These are phyloP conservation scores for Smittium mucronatum DNA, from an alignment of 371 early-diverging fungal genomes.

Conservation along the genomic window DNA sequence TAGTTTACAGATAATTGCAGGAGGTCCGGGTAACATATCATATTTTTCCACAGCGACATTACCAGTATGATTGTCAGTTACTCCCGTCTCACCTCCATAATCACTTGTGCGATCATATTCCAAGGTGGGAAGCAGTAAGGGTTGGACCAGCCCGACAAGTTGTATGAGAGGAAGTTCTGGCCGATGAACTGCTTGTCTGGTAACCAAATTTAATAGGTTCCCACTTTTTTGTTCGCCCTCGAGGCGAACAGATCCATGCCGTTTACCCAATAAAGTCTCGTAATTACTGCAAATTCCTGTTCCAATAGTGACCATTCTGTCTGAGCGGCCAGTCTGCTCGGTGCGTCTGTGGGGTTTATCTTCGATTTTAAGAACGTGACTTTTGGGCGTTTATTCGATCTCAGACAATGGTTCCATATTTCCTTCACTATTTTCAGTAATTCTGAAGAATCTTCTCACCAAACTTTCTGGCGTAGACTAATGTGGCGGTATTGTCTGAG, in stretches of 20 bases:
- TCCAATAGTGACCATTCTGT: neutral
- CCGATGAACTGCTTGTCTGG: neutral
- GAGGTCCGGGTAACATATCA: neutral
- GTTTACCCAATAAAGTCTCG: neutral
- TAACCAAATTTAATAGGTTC: neutral
- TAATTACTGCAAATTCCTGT: neutral
- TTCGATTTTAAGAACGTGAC: neutral
- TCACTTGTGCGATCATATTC: neutral
- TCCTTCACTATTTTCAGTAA: neutral
- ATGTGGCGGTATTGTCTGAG: conserved; percentile 4
- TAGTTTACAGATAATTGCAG: neutral
- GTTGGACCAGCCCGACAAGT: neutral
- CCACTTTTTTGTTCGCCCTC: neutral
- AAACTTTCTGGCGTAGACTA: conserved; percentile 6
- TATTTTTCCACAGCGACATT: neutral
- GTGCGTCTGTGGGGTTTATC: neutral
- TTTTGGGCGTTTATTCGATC: neutral
- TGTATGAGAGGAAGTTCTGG: neutral
- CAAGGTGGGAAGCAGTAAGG: neutral
- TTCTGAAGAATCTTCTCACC: neutral
- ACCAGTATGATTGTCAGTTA: neutral
- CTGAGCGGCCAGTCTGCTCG: neutral
- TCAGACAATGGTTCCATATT: conserved; percentile 4
- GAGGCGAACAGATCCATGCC: neutral
- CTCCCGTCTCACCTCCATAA: neutral